These are phyloP conservation scores for Eucalyptus decipiens DNA, from an alignment of 345 rosid genomes.

Conservation along the genomic window DNA sequence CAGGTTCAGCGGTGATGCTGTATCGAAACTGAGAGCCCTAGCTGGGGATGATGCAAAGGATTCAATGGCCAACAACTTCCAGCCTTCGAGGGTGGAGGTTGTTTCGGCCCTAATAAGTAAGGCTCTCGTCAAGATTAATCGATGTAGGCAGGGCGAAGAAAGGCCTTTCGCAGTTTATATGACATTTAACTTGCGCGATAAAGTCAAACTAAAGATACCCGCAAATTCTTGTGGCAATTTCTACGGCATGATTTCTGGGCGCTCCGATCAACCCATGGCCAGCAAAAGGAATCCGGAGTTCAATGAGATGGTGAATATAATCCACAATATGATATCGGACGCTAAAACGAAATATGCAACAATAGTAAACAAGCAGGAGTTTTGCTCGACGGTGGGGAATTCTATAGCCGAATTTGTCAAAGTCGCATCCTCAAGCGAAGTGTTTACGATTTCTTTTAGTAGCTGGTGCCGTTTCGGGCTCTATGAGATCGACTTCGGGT, in stretches of 20 bases:
- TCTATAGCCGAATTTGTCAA: background rate
- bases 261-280: background rate
- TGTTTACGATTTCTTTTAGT: background rate
- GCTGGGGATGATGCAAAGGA: background rate
- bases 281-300: background rate
- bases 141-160: background rate
- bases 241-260: background rate
- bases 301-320: background rate
- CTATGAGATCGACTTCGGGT: slow-evolving; percentile 40
- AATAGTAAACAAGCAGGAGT: background rate
- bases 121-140: background rate
- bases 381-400: background rate
- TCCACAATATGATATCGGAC: background rate
- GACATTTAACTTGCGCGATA: background rate
- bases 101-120: background rate
- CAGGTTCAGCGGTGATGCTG: background rate
- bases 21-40: background rate
- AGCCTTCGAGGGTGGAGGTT: background rate
- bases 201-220: fast-evolving
- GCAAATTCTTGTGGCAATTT: background rate
- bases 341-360: background rate
- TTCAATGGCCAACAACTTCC: background rate
- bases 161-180: background rate
- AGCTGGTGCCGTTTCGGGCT: slow-evolving; percentile 21
- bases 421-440: background rate